A percentile compares a stretch with the other conserved stretches of the same genome.
These are phyloP conservation scores for Batrachochytrium dendrobatidis DNA, from an alignment of 371 early-diverging fungal species.

Conservation along the genomic window DNA sequence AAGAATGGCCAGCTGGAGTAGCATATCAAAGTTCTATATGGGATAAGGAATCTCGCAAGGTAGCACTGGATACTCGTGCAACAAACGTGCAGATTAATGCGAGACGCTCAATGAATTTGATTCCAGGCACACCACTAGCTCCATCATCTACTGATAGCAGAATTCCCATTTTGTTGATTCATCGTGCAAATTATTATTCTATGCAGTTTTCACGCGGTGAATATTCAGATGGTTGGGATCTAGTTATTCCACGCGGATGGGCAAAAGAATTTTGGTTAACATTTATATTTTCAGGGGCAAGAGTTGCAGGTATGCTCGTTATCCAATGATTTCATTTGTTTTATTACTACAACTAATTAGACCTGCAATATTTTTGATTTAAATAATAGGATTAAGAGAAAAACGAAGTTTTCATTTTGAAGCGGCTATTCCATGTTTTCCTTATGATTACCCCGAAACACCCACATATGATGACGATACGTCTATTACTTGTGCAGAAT, in stretches of 20 bases:
- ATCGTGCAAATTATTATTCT: slow-evolving; percentile 37
- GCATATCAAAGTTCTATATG: neutral
- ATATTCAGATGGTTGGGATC: slow-evolving; percentile 67
- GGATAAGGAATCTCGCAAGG: neutral
- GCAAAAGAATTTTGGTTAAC: slow-evolving; percentile 83
- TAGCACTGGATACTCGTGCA: neutral
- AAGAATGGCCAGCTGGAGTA: slow-evolving; percentile 18
- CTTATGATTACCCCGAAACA: slow-evolving; percentile 54
- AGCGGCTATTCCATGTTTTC: slow-evolving; percentile 46
- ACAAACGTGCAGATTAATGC: neutral
- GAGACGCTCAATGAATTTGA: slow-evolving; percentile 18
- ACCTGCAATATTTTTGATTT: neutral
- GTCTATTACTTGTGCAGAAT: slow-evolving; percentile 21
- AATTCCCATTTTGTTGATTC: slow-evolving; percentile 75
- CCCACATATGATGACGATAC: slow-evolving; percentile 45
- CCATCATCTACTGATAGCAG: slow-evolving; percentile 47
- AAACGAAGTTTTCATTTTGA: slow-evolving; percentile 44
- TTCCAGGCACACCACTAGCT: slow-evolving; percentile 65
- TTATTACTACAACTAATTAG: neutral
- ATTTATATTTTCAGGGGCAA: slow-evolving; percentile 80
- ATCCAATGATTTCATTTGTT: neutral
- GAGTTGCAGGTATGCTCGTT: slow-evolving; percentile 46
- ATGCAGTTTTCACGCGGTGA: slow-evolving; percentile 23
- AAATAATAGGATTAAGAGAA: slow-evolving; percentile 48
- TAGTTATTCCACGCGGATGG: slow-evolving; percentile 67